Percentiles rank a stretch among this genome's conserved stretches.
Evolutionary conservation across 306 rosid species (phyloP).

Genomic region (Dryas drummondii): DNA sequence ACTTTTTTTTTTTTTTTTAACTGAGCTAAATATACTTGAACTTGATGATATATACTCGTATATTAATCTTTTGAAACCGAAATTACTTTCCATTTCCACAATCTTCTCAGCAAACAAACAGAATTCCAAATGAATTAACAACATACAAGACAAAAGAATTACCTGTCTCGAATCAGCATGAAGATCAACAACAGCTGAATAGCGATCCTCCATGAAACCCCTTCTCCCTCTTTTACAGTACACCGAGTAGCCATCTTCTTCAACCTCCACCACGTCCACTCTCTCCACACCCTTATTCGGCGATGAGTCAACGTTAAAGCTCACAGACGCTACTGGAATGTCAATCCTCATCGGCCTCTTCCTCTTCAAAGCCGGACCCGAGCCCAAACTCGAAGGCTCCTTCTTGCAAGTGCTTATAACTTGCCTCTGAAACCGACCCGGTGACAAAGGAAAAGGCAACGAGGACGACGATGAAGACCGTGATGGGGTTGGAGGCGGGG

Average conservation of each 20-base stretch:
- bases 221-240: constrained; percentile 54
- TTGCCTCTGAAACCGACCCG: constrained; percentile 17
- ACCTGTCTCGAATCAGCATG: constrained; percentile 46
- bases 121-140: not conserved
- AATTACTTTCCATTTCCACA: not conserved
- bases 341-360: constrained; percentile 46
- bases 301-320: constrained; percentile 27
- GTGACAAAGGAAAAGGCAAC: not conserved
- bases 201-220: constrained; percentile 48
- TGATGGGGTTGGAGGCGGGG: constrained; percentile 18
- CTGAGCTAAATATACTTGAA: too few relatives aligned
- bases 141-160: not conserved
- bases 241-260: constrained; percentile 46
- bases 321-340: constrained; percentile 25
- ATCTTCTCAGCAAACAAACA: constrained; percentile 11
- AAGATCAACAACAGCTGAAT: constrained; percentile 39
- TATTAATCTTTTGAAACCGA: too few relatives aligned
- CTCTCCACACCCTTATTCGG: constrained; percentile 10
- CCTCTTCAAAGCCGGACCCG: constrained; percentile 35
- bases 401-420: not conserved
- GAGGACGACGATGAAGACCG: constrained; percentile 4
- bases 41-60: too few relatives aligned
- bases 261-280: constrained; percentile 44
- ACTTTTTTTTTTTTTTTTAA: too few relatives aligned
- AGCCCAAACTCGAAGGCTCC: constrained; percentile 17